Base-by-base conservation (phyloP, 805 yeast genomes). In the Candida michaelii region DNA sequence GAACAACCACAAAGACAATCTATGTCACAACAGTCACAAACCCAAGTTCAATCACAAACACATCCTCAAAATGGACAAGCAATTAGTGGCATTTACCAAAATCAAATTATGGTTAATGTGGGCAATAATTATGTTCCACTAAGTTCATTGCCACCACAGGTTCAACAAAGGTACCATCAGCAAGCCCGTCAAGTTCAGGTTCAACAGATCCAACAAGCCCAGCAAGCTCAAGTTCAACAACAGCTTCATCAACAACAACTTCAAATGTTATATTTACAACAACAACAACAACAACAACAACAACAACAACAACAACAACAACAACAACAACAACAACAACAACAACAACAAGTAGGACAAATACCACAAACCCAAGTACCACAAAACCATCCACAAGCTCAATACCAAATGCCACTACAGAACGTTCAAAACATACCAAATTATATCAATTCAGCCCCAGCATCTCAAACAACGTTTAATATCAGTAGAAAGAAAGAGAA, bases 111-210 rank as follows among this genome's bases (percentile, higher is more conserved):
- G 55, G 57, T 49, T 11, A 55, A 55, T 34, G 33, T 52, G 11
- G 58, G 55, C 2, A 52, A 44, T 36, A 56, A 58, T 5, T 53
- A 44, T 25, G 51, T 52, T 8, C 57, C 59, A 8, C 51, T 51
- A 31, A 40, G 42, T 27, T 40, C 49, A 3, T 45, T 57, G 21
- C 54, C 48, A 17, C 51, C 51, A 8, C 49, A 44, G 30, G 27
- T 48, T n/a, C 59, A 53, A 38, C 50, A 51, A 15, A 56, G 53
- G 37, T 51, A 45, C 24, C 19, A 16, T 6, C 41, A 47, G 42
- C 46, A 42, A 43, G 51, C 43, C 15, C 41, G 46, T 42, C 46
- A 42, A 43, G 51, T 44, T 15, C 56, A 51, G 34, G 47, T 48
- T 27, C 56, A 55, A 25, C 52, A 51, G 17, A 18, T 45, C 12